Evolutionary conservation across 1,139 yeast genomes (phyloP).

Genomic region (Suhomyces bribrorum): DNA sequence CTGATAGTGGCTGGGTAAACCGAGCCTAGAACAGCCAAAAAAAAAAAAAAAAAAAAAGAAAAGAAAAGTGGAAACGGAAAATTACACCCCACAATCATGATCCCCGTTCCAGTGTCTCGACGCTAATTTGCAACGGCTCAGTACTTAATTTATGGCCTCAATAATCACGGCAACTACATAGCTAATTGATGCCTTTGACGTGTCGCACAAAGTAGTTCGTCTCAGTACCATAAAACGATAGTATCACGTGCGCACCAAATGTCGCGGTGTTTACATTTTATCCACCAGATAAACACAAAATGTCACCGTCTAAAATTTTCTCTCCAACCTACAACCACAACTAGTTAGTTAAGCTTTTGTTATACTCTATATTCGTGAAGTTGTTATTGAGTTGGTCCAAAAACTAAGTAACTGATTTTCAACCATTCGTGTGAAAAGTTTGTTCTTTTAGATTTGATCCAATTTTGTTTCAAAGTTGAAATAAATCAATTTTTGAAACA

Average conservation of each 20-base stretch:
- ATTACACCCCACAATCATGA: too few relatives aligned
- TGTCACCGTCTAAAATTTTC: constrained; percentile 16
- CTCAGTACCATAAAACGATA: not conserved
- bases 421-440: not conserved
- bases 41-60: too few relatives aligned
- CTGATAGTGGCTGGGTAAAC: too few relatives aligned
- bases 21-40: too few relatives aligned
- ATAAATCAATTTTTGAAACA: not conserved
- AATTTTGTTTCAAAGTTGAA: not conserved
- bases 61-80: too few relatives aligned
- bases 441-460: not conserved
- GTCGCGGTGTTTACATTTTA: constrained; percentile 14
- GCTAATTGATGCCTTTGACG: too few relatives aligned
- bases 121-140: too few relatives aligned
- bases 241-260: constrained; percentile 5
- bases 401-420: not conserved
- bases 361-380: constrained; percentile 4
- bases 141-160: too few relatives aligned
- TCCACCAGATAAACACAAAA: constrained; percentile 13
- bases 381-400: constrained; percentile 6
- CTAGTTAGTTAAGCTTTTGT: constrained; percentile 9
- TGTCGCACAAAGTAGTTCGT: too few relatives aligned
- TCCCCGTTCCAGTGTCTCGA: too few relatives aligned
- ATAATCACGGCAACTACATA: too few relatives aligned
- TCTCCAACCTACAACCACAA: constrained; percentile 10